These are phyloP conservation scores for Cyberlindnera saturnus DNA, from an alignment of 805 yeast genomes.

Conservation along the genomic window DNA sequence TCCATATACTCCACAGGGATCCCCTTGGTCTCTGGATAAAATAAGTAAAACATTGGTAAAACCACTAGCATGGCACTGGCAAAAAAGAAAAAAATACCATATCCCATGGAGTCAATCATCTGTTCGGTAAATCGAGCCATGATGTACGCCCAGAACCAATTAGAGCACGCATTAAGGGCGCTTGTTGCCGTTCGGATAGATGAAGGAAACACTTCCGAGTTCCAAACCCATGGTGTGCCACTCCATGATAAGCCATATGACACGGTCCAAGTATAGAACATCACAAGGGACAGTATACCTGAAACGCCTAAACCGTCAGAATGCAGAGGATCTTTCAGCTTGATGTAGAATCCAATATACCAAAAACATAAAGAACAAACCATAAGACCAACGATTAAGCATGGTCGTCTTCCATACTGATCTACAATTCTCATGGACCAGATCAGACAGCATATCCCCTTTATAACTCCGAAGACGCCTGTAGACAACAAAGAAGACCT, in stretches of 20 bases:
- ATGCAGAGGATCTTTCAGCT: conserved; percentile 5
- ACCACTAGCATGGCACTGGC: conserved; percentile 12
- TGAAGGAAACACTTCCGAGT: conserved; percentile 14
- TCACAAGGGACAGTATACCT: conserved; percentile 7
- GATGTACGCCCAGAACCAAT: conserved; percentile 17
- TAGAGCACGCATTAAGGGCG: conserved; percentile 10
- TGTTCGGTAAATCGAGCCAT: conserved; percentile 15
- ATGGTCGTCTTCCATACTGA: conserved; percentile 13
- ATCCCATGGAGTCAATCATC: conserved; percentile 12
- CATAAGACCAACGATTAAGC: conserved; percentile 6
- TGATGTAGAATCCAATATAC: conserved; percentile 15
- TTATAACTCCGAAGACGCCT: conserved; percentile 46
- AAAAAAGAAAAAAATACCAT: conserved; percentile 20
- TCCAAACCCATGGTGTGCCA: conserved; percentile 19
- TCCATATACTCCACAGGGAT: conserved; percentile 41
- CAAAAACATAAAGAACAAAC: conserved; percentile 11
- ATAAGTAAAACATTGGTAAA: conserved; percentile 23
- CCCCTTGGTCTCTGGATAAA: conserved; percentile 41
- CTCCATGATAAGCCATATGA: conserved; percentile 12
- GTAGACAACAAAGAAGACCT: conserved; percentile 42
- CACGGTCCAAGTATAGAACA: conserved; percentile 17
- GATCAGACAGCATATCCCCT: conserved; percentile 20
- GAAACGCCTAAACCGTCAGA: conserved; percentile 4
- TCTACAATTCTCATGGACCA: conserved; percentile 15
- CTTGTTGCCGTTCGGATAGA: conserved; percentile 8